Evolutionary conservation across 163 green algal genomes (phyloP).

Genomic region (Coccomyxa subellipsoidea): DNA sequence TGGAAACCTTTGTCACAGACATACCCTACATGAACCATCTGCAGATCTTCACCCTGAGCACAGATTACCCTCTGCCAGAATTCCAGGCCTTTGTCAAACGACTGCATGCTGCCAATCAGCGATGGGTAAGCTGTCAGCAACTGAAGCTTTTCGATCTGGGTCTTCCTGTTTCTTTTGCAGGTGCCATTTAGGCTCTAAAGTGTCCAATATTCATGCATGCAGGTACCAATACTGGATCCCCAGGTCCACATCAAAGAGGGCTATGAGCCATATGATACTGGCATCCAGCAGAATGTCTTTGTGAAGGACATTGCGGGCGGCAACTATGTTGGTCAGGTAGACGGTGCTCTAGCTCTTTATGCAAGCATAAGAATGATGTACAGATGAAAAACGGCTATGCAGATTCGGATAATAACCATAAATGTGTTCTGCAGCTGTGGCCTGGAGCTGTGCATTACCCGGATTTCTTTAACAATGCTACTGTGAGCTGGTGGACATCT

Average conservation of each 20-base stretch:
- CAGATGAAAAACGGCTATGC: background rate
- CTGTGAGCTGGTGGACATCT: conserved; percentile 31
- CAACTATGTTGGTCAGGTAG: conserved; percentile 68
- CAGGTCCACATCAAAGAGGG: conserved; percentile 51
- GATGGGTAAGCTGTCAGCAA: conserved; percentile 56
- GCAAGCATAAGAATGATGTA: background rate
- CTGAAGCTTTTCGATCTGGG: no score
- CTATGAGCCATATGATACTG: conserved; percentile 65
- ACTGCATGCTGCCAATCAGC: conserved; percentile 48
- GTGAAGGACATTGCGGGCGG: conserved; percentile 52
- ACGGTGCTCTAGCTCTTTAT: background rate
- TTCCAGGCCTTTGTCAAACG: conserved; percentile 21
- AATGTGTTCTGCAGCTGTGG: conserved; percentile 57
- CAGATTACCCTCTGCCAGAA: conserved; percentile 33
- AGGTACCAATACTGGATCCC: conserved; percentile 69
- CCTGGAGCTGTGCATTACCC: conserved; percentile 69
- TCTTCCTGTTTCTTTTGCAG: no score
- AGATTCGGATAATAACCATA: background rate
- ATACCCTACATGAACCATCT: conserved; percentile 58
- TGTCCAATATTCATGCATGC: no score
- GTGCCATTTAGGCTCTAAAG: no score
- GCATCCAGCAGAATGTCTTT: conserved; percentile 60
- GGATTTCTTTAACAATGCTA: conserved; percentile 56
- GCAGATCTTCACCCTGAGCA: conserved; percentile 51
- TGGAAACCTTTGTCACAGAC: conserved; percentile 49